Percentiles rank a stretch among this genome's conserved stretches.
These are phyloP conservation scores for Pythium inflatum DNA, from an alignment of 352 stramenopile genomes.

Conservation along the genomic window DNA sequence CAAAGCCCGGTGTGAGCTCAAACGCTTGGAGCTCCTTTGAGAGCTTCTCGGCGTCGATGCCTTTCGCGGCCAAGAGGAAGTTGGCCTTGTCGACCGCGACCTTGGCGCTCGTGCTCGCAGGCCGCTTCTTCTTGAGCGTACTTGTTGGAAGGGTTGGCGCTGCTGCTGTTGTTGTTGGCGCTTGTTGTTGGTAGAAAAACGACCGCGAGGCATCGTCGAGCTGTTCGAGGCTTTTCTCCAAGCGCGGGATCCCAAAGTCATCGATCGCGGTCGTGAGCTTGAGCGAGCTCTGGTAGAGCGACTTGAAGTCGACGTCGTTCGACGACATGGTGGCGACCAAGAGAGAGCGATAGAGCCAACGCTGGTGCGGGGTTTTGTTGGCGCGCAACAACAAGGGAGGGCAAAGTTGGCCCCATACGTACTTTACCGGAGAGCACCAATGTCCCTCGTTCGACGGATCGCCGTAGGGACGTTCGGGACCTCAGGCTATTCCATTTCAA, in stretches of 20 bases:
- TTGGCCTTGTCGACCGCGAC: constrained; percentile 70
- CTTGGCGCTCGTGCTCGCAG: constrained; percentile 34
- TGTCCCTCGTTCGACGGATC: neutral
- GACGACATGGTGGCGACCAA: constrained; percentile 29
- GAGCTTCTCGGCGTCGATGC: constrained; percentile 88
- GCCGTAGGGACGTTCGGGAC: neutral
- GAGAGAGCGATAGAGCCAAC: neutral
- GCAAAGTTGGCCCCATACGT: neutral
- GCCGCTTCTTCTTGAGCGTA: constrained; percentile 52
- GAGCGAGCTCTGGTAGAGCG: constrained; percentile 87
- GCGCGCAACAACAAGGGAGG: constrained; percentile 14
- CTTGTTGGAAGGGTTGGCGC: too few species aligned
- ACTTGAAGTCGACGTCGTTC: constrained; percentile 78
- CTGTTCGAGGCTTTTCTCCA: constrained; percentile 84
- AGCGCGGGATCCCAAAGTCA: constrained; percentile 70
- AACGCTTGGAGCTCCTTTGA: constrained; percentile 82
- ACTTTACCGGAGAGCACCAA: neutral
- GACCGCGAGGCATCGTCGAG: constrained; percentile 70
- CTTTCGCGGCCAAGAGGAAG: constrained; percentile 82
- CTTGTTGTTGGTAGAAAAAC: constrained; percentile 47
- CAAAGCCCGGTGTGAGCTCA: constrained; percentile 74
- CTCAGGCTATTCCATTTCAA: neutral
- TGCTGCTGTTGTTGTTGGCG: neutral
- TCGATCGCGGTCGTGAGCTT: constrained; percentile 82
- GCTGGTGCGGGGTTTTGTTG: constrained; percentile 2